Percentiles rank a stretch among this genome's conserved stretches.
Evolutionary conservation across 768 basidiomycete genomes (phyloP).

Genomic region (Russula emetica): DNA sequence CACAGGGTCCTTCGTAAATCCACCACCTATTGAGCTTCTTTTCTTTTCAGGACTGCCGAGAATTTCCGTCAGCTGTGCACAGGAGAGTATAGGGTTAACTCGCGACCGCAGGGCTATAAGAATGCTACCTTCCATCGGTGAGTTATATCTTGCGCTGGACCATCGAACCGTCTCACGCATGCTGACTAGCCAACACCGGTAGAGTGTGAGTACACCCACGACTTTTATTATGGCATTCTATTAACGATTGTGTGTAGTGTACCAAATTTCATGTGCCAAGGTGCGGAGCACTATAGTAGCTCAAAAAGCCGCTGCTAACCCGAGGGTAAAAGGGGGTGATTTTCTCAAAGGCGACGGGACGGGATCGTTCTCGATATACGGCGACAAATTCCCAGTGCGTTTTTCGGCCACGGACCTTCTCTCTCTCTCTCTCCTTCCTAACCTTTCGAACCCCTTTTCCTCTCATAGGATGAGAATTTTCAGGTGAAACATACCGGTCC

Average conservation of each 20-base stretch:
- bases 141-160: constrained; percentile 25
- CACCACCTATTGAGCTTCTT: constrained; percentile 10
- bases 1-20: not conserved
- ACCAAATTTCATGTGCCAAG: constrained; percentile 96
- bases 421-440: not conserved
- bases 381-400: constrained; percentile 84
- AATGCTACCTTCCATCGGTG: constrained; percentile 89
- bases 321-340: constrained; percentile 65
- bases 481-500: constrained; percentile 81
- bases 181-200: constrained; percentile 27
- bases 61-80: constrained; percentile 98
- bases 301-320: not conserved
- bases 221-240: constrained; percentile 13
- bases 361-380: constrained; percentile 95
- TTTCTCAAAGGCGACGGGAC: constrained; percentile 95
- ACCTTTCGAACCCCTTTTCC: not conserved
- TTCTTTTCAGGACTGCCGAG: constrained; percentile 79
- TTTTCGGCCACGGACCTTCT: not conserved
- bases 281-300: constrained; percentile 35
- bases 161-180: constrained; percentile 29
- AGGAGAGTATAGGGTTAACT: constrained; percentile 87
- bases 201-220: constrained; percentile 61
- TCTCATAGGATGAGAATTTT: constrained; percentile 86
- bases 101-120: constrained; percentile 88
- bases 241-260: constrained; percentile 45